Evolutionary conservation across 164 flowering plant species (phyloP).

Genomic region (Vitis rupestris): DNA sequence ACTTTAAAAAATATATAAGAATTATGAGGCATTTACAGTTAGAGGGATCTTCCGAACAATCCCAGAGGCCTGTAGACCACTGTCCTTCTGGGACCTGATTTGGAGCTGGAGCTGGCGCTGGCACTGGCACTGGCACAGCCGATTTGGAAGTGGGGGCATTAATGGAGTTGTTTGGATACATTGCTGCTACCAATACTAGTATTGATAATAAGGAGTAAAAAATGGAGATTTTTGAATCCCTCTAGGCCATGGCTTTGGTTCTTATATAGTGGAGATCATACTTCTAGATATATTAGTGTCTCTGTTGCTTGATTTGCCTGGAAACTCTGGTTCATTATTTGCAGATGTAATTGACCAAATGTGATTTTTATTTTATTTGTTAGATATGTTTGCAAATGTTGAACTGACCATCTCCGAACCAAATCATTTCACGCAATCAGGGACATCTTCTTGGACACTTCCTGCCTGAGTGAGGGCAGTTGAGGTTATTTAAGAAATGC

Average conservation of each 20-base stretch:
- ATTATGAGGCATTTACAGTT: conserved; percentile 1
- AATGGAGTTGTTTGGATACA: not conserved
- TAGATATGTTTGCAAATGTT: too few relatives aligned
- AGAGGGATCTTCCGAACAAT: conserved; percentile 14
- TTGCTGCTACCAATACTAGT: not conserved
- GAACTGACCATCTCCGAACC: too few relatives aligned
- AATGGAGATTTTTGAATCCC: not conserved
- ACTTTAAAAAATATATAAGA: not conserved
- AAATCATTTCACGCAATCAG: too few relatives aligned
- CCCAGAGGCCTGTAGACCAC: conserved; percentile 18
- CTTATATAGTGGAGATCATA: too few relatives aligned
- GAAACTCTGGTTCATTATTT: too few relatives aligned
- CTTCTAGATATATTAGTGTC: too few relatives aligned
- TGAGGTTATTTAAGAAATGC: too few relatives aligned
- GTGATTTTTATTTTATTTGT: too few relatives aligned
- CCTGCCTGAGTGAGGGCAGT: too few relatives aligned
- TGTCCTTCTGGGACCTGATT: conserved; percentile 7
- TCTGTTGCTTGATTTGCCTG: too few relatives aligned
- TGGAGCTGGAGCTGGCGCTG: not conserved
- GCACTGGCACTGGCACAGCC: not conserved
- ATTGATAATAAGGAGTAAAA: not conserved
- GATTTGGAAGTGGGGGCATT: not conserved
- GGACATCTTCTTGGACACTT: too few relatives aligned
- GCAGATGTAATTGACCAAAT: too few relatives aligned
- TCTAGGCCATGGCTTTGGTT: not conserved